These are phyloP conservation scores for Backusella mclennaniae DNA, from an alignment of 192 early-diverging fungal genomes.

Conservation along the genomic window DNA sequence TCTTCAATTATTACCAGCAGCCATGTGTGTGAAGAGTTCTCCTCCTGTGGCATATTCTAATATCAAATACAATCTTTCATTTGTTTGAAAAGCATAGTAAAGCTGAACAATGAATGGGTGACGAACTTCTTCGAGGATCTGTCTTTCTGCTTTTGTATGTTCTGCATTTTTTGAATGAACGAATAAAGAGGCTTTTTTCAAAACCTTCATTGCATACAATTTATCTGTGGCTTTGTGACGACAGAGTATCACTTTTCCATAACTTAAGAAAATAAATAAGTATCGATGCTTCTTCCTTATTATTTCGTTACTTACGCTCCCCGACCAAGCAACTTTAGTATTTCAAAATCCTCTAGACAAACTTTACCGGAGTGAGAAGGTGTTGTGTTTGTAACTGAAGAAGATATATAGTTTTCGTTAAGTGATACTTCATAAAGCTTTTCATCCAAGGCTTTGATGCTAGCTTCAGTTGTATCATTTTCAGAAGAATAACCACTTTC, in stretches of 20 bases:
- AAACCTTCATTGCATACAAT: conserved; percentile 91
- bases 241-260: conserved; percentile 85
- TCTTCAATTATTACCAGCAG: conserved; percentile 43
- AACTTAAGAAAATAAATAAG: conserved; percentile 37
- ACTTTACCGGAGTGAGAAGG: conserved; percentile 38
- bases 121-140: conserved; percentile 80
- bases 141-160: conserved; percentile 85
- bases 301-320: conserved; percentile 46
- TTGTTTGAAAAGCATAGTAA: conserved; percentile 91
- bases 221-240: conserved; percentile 57
- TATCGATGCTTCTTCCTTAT: background rate
- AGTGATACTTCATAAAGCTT: conserved; percentile 49
- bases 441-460: conserved; percentile 3
- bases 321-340: conserved; percentile 49
- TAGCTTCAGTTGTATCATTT: conserved; percentile 18
- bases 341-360: conserved; percentile 47
- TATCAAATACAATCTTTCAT: conserved; percentile 83
- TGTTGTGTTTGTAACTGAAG: conserved; percentile 31
- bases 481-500: conserved; percentile 26
- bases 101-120: conserved; percentile 95
- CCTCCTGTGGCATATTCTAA: conserved; percentile 91
- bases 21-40: conserved; percentile 91
- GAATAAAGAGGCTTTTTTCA: conserved; percentile 85
- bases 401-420: conserved; percentile 42
- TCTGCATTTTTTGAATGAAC: conserved; percentile 77